Base-by-base conservation (phyloP, 768 basidiomycete genomes). In the Agaricus blazei region DNA sequence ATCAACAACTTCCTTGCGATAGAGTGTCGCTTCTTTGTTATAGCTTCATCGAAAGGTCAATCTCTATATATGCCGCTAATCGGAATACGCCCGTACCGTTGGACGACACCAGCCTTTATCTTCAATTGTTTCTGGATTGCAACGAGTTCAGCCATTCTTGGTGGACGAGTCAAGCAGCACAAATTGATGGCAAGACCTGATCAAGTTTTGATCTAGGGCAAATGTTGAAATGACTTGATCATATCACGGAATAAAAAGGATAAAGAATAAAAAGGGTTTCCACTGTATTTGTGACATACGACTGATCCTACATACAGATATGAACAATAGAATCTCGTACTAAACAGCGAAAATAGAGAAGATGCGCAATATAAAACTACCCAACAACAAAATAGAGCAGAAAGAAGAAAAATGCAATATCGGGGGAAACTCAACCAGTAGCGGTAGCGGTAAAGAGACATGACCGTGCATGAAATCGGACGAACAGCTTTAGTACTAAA, bases 61-160 rank as follows among this genome's bases (percentile, higher is more conserved):
- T 7, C n/a, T 15, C 14, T 24, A 4, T 4, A 36, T 26, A 15
- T 26, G n/a, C 41, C 6, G n/a, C 37, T 23, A 27, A 55, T 24
- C 27, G 14, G 19, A 29, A 31, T 9, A 11, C 11, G 34, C 19
- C 27, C 54, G 62, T 61, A 91, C 90, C 90, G 77, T 67, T 77
- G 79, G 46, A 82, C 79, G 40, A 74, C 80, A 28, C 83, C 83
- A 4, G 83, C 63, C 72, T 90, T 91, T 75, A 92, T 93, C 69
- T 82, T 87, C 59, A 93, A 79, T 62, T 90, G 88, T 51, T 81
- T 79, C 49, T 76, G 76, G 48, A 83, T 64, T 28, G 79, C 70
- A 48, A 74, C 69, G 36, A 69, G 62, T 60, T 84, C 80, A 63
- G 69, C 78, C 80, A 83, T 83, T 36, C 5, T 34, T 11, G 34